These are phyloP conservation scores for Fraxinus pennsylvanica DNA, from an alignment of 257 asterid genomes.

Conservation along the genomic window DNA sequence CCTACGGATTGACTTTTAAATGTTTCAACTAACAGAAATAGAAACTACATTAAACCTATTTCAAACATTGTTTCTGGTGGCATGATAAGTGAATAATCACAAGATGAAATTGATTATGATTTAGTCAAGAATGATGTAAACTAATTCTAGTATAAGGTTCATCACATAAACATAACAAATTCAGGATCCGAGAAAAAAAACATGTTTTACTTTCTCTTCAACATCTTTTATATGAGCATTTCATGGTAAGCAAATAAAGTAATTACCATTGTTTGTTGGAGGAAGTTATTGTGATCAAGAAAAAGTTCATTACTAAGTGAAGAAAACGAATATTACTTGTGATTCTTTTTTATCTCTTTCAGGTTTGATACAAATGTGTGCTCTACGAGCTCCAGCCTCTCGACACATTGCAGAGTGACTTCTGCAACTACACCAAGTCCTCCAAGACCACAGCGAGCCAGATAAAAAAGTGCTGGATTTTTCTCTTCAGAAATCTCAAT, in stretches of 20 bases:
- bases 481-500: conserved; percentile 84
- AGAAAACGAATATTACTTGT: conserved; percentile 59
- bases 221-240: not conserved
- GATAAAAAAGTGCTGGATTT: conserved; percentile 83
- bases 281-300: conserved; percentile 4
- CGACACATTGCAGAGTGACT: conserved; percentile 93
- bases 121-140: not conserved
- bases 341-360: conserved; percentile 83
- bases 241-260: not conserved
- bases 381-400: conserved; percentile 89
- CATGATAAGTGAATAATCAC: not conserved
- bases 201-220: not conserved
- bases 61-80: not conserved
- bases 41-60: not conserved
- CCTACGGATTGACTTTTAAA: not conserved
- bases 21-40: not conserved
- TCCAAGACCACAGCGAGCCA: conserved; percentile 98
- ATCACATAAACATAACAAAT: not conserved
- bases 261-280: not conserved
- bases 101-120: not conserved
- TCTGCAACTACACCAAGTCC: conserved; percentile 98
- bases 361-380: conserved; percentile 76
- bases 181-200: not conserved
- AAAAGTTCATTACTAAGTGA: conserved; percentile 13
- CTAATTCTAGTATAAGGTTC: not conserved